Evolutionary conservation across 148 eudicot species (phyloP).

Genomic region (Vaccinium corymbosum): DNA sequence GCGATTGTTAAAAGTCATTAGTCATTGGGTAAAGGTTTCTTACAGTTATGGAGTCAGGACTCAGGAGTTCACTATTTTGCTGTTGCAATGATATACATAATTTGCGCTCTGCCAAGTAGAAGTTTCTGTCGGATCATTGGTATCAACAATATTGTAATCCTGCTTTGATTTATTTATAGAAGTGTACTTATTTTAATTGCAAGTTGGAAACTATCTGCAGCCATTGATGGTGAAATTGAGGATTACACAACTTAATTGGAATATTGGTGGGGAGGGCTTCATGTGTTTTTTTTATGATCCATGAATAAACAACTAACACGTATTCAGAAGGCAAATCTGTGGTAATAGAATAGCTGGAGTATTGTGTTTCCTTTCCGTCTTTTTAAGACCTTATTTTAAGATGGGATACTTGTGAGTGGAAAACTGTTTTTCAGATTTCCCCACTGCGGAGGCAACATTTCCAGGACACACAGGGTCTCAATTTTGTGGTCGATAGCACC

Average conservation of each 20-base stretch:
- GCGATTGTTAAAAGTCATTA: background rate
- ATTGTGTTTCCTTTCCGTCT: background rate
- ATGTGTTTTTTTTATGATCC: background rate
- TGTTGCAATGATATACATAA: background rate
- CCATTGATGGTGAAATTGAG: conserved; percentile 32
- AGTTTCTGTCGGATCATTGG: background rate
- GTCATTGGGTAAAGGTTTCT: background rate
- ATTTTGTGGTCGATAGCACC: conserved; percentile 56
- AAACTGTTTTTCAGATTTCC: conserved; percentile 33
- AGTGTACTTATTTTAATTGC: background rate
- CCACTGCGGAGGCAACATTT: conserved; percentile 57
- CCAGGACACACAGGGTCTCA: conserved; percentile 54
- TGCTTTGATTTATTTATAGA: background rate
- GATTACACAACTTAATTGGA: conserved; percentile 55
- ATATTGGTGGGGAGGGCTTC: conserved; percentile 39
- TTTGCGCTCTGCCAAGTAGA: background rate
- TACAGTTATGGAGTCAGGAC: background rate
- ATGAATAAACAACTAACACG: background rate
- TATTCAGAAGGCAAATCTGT: background rate
- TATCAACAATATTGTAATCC: background rate
- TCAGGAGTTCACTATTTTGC: background rate
- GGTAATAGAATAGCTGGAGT: background rate
- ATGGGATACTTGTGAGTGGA: background rate
- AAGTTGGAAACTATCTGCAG: conserved; percentile 13
- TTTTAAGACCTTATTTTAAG: background rate